Evolutionary conservation across 257 asterid species (phyloP), one percentile per base, ranked within the genome.

Genomic region (Paraleonurus japonicus): DNA sequence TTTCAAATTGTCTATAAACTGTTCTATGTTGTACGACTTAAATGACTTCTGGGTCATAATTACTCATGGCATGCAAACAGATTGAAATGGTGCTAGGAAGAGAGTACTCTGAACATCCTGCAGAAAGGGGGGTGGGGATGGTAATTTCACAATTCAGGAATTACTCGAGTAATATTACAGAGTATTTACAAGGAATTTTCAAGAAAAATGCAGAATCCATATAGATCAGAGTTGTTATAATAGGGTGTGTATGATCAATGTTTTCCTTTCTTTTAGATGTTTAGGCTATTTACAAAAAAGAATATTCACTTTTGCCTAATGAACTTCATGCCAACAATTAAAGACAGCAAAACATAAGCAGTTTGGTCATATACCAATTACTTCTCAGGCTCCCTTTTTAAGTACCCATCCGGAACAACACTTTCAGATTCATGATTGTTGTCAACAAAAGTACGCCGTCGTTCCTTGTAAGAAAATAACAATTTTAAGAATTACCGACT

Each of bases 381-480:
- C 84, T 87, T 90, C 69, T 86, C 85, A 20, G 76, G 72, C 76
- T 85, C 97, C 73, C 81, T 80, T 76, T 83, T 80, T 55, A 74
- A 78, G 84, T 65, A 80, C 61, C 89, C 94, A 81, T 81, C 82
- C 24, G 94, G 96, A 72, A 87, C 87, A 32, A 82, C 78, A 39
- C 93, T 47, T 47, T 75, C 84, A 27, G 80, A 81, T 32, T 85
- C 90, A 80, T 86, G 95, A 81, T 84, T 80, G 79, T 72, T 77
- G 71, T 78, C 79, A 39, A 54, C 78, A 63, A 78, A 41, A 61
- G 74, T 48, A 62, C 77, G 81, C 77, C 66, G 43, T 32, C 60
- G 85, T 57, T 74, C 92, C 92, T 86, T 69, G 59, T 17, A 73
- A 62, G 60, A 61, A 72, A 76, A 61, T 30, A 62, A n/a, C 7